Percentiles rank a stretch among this genome's conserved stretches.
These are phyloP conservation scores for Coemansia sp. DNA, from an alignment of 192 early-diverging fungal species.

Conservation along the genomic window DNA sequence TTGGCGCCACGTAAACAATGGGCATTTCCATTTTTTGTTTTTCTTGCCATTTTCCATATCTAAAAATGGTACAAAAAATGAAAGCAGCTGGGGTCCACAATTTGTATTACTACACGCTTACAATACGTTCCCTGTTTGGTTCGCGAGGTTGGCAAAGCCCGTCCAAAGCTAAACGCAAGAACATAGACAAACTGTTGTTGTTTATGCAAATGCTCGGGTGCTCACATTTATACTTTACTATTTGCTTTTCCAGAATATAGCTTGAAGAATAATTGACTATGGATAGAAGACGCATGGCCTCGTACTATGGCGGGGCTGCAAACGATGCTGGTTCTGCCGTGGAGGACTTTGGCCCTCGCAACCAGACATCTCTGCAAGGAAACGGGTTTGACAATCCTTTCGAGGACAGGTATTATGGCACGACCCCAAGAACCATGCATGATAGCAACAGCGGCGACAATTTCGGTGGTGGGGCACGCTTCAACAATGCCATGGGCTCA, in stretches of 20 bases:
- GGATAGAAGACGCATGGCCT: conserved; percentile 29
- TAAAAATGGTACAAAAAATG: not conserved
- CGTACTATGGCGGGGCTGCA: conserved; percentile 20
- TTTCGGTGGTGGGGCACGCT: conserved; percentile 4
- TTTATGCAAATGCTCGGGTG: not conserved
- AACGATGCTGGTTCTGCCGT: conserved; percentile 26
- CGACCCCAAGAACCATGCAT: conserved; percentile 7
- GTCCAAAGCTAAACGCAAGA: not conserved
- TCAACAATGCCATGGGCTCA: not conserved
- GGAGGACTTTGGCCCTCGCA: conserved; percentile 24
- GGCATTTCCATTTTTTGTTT: not conserved
- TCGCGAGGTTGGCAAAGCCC: not conserved
- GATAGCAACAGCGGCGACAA: conserved; percentile 4
- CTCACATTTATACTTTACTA: not conserved
- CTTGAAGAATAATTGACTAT: conserved; percentile 2
- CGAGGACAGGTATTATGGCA: conserved; percentile 29
- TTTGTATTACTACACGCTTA: not conserved
- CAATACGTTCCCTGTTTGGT: not conserved
- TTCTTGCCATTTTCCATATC: not conserved
- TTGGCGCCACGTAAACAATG: not conserved
- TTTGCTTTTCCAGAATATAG: not conserved
- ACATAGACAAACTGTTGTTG: not conserved
- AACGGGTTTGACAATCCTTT: conserved; percentile 28
- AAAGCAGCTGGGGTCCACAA: not conserved
- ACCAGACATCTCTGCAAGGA: conserved; percentile 9